These are phyloP conservation scores for Clonostachys solani DNA, from an alignment of 2,329 filamentous ascomycete genomes.

Conservation along the genomic window DNA sequence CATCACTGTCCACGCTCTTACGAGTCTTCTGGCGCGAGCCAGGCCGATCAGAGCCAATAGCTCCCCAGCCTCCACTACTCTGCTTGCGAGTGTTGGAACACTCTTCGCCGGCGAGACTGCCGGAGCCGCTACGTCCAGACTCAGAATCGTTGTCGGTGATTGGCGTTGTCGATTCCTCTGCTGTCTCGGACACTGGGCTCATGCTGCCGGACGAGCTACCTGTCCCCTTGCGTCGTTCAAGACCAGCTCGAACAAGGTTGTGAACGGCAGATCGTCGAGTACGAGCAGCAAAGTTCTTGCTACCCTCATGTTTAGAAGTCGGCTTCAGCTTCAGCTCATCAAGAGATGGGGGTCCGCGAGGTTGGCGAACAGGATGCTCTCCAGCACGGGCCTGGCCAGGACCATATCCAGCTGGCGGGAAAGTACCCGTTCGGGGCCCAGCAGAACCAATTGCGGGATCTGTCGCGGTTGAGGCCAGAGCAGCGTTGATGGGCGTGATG, in stretches of 20 bases:
- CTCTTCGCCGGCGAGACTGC: conserved; percentile 73
- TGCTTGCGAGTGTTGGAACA: conserved; percentile 47
- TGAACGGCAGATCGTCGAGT: conserved; percentile 89
- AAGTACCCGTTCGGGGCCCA: conserved; percentile 69
- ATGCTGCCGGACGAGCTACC: conserved; percentile 71
- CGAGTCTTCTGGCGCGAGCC: conserved; percentile 63
- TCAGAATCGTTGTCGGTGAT: conserved; percentile 72
- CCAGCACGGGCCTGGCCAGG: conserved; percentile 90
- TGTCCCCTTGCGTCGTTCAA: conserved; percentile 78
- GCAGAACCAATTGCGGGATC: conserved; percentile 18
- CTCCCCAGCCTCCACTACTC: conserved; percentile 50
- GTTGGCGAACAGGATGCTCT: conserved; percentile 91
- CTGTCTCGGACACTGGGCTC: conserved; percentile 83
- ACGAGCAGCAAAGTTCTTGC: conserved; percentile 94
- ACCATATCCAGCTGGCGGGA: conserved; percentile 82
- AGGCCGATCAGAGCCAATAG: conserved; percentile 84
- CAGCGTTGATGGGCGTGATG: conserved; percentile 55
- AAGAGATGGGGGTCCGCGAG: conserved; percentile 83
- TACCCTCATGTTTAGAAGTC: conserved; percentile 89
- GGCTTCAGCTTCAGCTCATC: conserved; percentile 89
- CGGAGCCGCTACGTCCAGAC: conserved; percentile 67
- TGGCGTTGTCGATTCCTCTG: conserved; percentile 62
- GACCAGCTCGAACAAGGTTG: conserved; percentile 85
- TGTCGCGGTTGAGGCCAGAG: conserved; percentile 33
- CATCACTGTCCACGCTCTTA: conserved; percentile 62